Evolutionary conservation across 495 filamentous ascomycete genomes (phyloP), one percentile per base, ranked within the genome.

Genomic region (Aspergillus diversus): DNA sequence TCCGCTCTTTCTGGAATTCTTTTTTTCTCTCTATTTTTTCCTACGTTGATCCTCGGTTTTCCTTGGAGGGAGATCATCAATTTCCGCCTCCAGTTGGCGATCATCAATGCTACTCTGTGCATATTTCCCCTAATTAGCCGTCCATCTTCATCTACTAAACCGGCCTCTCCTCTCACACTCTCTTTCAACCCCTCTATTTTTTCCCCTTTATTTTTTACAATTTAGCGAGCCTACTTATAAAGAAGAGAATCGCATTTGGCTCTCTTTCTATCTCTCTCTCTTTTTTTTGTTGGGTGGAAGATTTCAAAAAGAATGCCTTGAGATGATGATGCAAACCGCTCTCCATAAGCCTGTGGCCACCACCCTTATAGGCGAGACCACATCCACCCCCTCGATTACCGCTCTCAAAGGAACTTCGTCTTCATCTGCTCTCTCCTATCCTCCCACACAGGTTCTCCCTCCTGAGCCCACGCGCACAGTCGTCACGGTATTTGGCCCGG

Each of bases 401-500:
- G 47, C 63, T 35, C 54, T 66, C 33, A 68, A 66, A 46, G 35
- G 57, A 8, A n/a, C 60, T 31, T 16, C 60, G 12, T 32, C 57
- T 2, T 50, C 62, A 59, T 43, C 59, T 9, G 43, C 56, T 31
- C 37, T 63, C n/a, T 52, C 53, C 8, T 56, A 61, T 15, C 59
- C 64, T 17, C 53, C 60, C 5, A 43, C 60, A 32, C 66, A 63
- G 33, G 60, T 33, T 8, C 33, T 63, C 5, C 62, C 68, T 11
- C 57, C 59, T 9, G 65, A 67, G 43, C 65, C 65, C 31, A 27
- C 73, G 2, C 64, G 70, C 16, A 78, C 75, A 7, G 72, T 86
- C 33, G 85, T 88, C 39, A 84, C 90, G 53, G 78, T 89, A 11
- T 89, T 84, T 64, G 83, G 83, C 6, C 74, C 70, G 12, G 84